Conservation (phyloP, 2,329 filamentous ascomycete genomes). For the Diaporthe longicolla region DNA sequence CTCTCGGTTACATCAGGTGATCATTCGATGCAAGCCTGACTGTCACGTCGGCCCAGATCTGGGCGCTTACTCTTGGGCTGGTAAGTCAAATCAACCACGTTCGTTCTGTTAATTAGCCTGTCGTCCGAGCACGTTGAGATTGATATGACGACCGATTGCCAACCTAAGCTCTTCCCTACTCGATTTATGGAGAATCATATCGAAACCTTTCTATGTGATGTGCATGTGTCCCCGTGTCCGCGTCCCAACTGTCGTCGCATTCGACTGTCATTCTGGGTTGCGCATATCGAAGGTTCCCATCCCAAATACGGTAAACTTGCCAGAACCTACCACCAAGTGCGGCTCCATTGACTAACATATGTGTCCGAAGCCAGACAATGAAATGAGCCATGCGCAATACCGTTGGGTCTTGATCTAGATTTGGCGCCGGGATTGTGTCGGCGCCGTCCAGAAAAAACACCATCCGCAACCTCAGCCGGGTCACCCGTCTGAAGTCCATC, state of each 20-base stretch:
- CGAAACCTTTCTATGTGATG: not conserved
- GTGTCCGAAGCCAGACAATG: no score
- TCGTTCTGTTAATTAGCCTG: not conserved
- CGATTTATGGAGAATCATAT: not conserved
- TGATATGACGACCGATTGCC: not conserved
- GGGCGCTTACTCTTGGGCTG: not conserved
- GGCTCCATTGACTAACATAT: no score
- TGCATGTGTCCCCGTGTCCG: not conserved
- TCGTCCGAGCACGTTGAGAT: not conserved
- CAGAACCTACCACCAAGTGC: no score
- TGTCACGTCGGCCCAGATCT: not conserved
- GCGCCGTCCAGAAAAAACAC: not conserved
- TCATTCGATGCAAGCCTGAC: conserved; percentile 3
- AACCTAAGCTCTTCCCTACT: not conserved
- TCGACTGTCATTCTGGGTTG: not conserved
- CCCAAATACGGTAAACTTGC: no score
- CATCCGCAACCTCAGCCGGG: conserved; percentile 3
- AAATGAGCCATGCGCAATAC: no score
- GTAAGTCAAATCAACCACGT: not conserved
- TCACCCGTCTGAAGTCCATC: not conserved
- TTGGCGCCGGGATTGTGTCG: no score
- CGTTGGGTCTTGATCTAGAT: no score
- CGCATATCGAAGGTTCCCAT: no score
- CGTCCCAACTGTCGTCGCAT: conserved; percentile 9
- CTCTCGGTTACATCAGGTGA: not conserved